phyloP scores from a whole-genome alignment of 2,329 filamentous ascomycete species.

The Microcera coccophila region DNA sequence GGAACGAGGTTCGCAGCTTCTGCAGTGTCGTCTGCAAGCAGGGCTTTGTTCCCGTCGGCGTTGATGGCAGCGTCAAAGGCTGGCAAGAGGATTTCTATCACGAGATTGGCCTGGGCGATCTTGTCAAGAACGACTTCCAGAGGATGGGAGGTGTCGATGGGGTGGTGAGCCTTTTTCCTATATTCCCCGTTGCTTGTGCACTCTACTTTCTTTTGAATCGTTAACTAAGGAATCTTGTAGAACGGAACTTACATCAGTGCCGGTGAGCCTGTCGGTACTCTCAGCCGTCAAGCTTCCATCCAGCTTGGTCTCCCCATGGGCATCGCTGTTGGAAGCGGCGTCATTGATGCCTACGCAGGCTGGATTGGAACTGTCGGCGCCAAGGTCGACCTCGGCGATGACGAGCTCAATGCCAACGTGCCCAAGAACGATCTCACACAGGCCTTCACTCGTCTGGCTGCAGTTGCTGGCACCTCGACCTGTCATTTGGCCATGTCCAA shows the following conservation, averaged over 20 bases:
- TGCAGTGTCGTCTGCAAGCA: conserved; percentile 98
- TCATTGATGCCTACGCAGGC: conserved; percentile 96
- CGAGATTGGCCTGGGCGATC: conserved; percentile 79
- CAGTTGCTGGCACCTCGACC: conserved; percentile 93
- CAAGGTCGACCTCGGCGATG: conserved; percentile 70
- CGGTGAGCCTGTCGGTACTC: conserved; percentile 80
- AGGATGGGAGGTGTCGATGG: conserved; percentile 91
- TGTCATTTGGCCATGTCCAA: conserved; percentile 96
- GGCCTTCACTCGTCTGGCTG: conserved; percentile 87
- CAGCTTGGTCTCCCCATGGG: conserved; percentile 82
- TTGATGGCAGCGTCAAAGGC: conserved; percentile 94
- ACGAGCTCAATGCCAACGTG: conserved; percentile 62
- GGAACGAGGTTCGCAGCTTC: conserved; percentile 85
- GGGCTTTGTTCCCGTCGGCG: conserved; percentile 91
- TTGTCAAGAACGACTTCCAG: conserved; percentile 83
- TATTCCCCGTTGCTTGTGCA: conserved; percentile 7
- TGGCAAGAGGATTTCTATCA: conserved; percentile 96
- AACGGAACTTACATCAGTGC: conserved; percentile 89
- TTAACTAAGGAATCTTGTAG: conserved; percentile 44
- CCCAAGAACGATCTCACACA: conserved; percentile 84
- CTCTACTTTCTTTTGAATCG: neutral
- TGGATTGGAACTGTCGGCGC: conserved; percentile 99
- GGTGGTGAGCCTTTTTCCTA: conserved; percentile 65
- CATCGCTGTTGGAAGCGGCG: conserved; percentile 89
- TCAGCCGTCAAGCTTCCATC: conserved; percentile 76